Evolutionary conservation across 179 eudicot species (phyloP).

Genomic region (Spinacia oleracea): DNA sequence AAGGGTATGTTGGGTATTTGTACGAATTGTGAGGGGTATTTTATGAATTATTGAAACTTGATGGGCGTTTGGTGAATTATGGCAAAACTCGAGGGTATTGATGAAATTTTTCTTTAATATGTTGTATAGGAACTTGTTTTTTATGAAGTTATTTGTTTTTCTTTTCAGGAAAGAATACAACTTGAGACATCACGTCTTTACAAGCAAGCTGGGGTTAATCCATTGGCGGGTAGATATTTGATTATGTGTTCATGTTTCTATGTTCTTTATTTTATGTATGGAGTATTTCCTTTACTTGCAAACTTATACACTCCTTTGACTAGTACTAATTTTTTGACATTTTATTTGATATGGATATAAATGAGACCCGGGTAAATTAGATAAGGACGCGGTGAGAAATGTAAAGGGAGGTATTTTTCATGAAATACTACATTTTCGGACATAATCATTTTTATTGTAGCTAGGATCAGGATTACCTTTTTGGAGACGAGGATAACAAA

Average conservation of each 20-base stretch:
- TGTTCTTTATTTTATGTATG: conserved; percentile 1
- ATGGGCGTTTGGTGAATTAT: too few relatives aligned
- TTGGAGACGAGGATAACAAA: not conserved
- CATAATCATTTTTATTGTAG: not conserved
- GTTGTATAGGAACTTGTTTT: not conserved
- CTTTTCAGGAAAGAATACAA: conserved; percentile 83
- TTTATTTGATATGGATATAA: not conserved
- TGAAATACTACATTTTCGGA: not conserved
- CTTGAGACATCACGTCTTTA: conserved; percentile 95
- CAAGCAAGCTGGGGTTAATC: conserved; percentile 94
- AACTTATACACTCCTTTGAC: not conserved
- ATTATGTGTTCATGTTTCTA: not conserved
- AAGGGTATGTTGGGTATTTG: too few relatives aligned
- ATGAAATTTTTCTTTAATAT: not conserved
- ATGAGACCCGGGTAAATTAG: not conserved
- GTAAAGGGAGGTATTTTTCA: not conserved
- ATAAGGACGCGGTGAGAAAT: not conserved
- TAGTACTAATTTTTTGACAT: not conserved
- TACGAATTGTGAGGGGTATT: too few relatives aligned
- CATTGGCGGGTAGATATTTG: conserved; percentile 75
- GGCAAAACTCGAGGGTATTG: too few relatives aligned
- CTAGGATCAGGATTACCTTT: not conserved
- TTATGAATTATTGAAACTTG: too few relatives aligned
- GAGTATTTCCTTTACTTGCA: not conserved
- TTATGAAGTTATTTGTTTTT: conserved; percentile 17